Evolutionary conservation across 2,329 filamentous ascomycete genomes (phyloP), one percentile per base, ranked within the genome.

Genomic region (Knoxdaviesia capensis): DNA sequence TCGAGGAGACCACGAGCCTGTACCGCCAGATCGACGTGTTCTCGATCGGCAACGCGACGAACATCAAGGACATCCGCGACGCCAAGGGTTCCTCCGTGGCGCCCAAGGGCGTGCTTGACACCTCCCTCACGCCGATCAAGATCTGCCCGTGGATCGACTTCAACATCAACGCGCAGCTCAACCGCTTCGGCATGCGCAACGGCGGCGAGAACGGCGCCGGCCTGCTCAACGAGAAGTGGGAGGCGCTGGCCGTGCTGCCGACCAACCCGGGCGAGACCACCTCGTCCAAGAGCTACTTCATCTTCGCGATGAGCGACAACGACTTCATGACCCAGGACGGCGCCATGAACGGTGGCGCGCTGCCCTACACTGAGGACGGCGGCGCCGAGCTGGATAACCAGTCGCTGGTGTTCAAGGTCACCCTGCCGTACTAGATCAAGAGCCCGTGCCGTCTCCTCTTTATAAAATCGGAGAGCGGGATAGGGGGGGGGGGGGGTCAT

Each of bases 151-250:
- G 77, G 59, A 52, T 84, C 32, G 73, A 82, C 50, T 77, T 70
- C 54, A 85, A 84, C 53, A 61, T 76, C 45, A 76, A 80, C 48
- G 51, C 59, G 2, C 66, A 84, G 57, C 62, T 85, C 28, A 66
- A 63, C 35, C 68, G 71, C 20, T 84, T 84, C 48, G 71, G 73
- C 0, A 56, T 80, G 4, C 75, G 79, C 50, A 84, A 84, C 49
- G 79, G 79, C 3, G 78, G 76, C 0, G 59, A 56, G 0, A 67
- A 77, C 48, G 69, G 80, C 50, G 50, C 57, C 0, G 58, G 55
- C 0, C 56, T 84, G 34, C 52, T 85, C 53, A 83, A 84, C 50
- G 79, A 85, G 62, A 85, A 85, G 53, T 85, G 80, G 80, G 80
- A 86, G 60, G 72, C 69, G 20, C 57, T 85, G 39, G 70, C 72